Base-by-base conservation (phyloP, 805 yeast genomes). In the Candida stauntonica region DNA sequence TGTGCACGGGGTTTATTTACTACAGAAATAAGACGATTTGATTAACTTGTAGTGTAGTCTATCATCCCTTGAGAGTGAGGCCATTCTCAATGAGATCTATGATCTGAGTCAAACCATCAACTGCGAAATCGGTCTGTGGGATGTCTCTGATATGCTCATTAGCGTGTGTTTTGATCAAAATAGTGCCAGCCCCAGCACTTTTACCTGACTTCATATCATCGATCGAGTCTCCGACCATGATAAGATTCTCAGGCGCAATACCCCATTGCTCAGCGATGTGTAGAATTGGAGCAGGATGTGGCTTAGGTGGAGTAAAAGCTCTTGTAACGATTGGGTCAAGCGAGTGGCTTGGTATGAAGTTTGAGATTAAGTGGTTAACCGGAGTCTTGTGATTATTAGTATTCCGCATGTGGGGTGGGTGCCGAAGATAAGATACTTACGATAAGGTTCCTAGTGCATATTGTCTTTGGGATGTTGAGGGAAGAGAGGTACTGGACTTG, bases 151-250 rank as follows among this genome's bases (percentile, higher is more conserved):
- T 54, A 33, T 68, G 65, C 3, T 50, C 61, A 46, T 81, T 81
- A 24, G 68, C 73, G 18, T 67, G 67, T 44, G 77, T 76, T 31
- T 64, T 68, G 29, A 81, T 58, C 36, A 81, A 60, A 3, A 80
- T 63, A 1, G 86, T 72, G 3, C 70, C 62, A 30, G 75, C 72
- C 0, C 87, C 87, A 1, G 88, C 87, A n/a, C 62, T 48, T 21
- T 66, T 54, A 3, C 86, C 88, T 21, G 84, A 75, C 29, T 50
- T 60, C 78, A 81, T 76, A 51, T 81, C 89, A 57, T 81, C 88
- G 29, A 66, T 57, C 0, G 87, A 81, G 53, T 81, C 88, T 11
- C 89, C 89, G 13, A 81, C 82, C 88, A 81, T 81, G 5, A 80
- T 53, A 21, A 81, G 45, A 28, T 72, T 63, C 14, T 57, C 47